phyloP scores from a whole-genome alignment of 129 eudicot genomes.

The Kitagawia praeruptora region DNA sequence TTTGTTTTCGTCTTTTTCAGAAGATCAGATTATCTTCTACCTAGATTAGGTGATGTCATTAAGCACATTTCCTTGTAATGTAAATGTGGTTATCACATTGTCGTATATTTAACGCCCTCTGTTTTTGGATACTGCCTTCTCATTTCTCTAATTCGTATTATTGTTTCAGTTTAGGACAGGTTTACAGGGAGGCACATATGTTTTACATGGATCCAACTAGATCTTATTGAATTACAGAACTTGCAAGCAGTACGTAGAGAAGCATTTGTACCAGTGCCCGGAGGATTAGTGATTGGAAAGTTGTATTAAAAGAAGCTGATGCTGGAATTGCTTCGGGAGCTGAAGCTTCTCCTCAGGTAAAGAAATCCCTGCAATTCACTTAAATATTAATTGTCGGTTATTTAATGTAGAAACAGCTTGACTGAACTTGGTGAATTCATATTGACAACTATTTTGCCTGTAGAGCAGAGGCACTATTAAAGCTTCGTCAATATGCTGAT shows the following conservation, averaged over 20 bases:
- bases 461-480: constrained; percentile 84
- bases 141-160: constrained; percentile 23
- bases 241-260: constrained; percentile 68
- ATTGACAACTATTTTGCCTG: constrained; percentile 70
- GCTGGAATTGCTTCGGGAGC: constrained; percentile 83
- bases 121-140: constrained; percentile 5
- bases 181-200: constrained; percentile 53
- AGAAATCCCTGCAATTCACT: not conserved
- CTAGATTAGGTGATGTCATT: not conserved
- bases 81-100: not conserved
- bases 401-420: not conserved
- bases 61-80: not conserved
- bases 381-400: not conserved
- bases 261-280: constrained; percentile 57
- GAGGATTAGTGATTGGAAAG: constrained; percentile 67
- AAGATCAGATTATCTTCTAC: not conserved
- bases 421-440: constrained; percentile 26
- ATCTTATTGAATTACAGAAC: constrained; percentile 50
- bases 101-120: not conserved
- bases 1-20: not conserved
- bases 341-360: constrained; percentile 75
- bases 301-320: constrained; percentile 50
- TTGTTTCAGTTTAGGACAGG: constrained; percentile 76
- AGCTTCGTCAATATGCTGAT: constrained; percentile 62
- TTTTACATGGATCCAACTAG: constrained; percentile 48